A percentile compares a stretch with the other conserved stretches of the same genome.
Evolutionary conservation across 2,329 filamentous ascomycete genomes (phyloP).

Genomic region (Zasmidium cellare): DNA sequence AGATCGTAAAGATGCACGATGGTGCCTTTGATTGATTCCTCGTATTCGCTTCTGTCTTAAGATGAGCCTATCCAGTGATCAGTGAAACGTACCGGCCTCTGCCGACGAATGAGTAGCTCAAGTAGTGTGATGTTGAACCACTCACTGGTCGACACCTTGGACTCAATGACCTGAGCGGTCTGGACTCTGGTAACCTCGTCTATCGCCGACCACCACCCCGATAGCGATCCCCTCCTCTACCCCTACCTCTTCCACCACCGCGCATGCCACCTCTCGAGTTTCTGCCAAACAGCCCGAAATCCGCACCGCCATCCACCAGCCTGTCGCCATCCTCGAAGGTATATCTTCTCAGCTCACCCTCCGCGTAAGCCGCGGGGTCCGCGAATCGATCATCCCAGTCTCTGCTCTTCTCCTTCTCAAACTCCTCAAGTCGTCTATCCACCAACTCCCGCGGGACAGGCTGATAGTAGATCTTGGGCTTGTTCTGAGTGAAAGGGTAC

Average conservation of each 20-base stretch:
- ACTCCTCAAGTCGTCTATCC: constrained; percentile 62
- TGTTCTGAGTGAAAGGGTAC: constrained; percentile 60
- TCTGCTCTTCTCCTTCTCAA: constrained; percentile 48
- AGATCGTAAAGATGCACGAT: too few species aligned
- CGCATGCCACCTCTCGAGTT: constrained; percentile 17
- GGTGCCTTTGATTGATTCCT: too few species aligned
- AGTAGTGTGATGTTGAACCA: too few species aligned
- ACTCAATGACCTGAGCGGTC: too few species aligned
- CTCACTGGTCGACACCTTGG: too few species aligned
- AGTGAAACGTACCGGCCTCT: too few species aligned
- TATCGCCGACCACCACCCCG: constrained; percentile 10
- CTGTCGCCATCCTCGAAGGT: constrained; percentile 46
- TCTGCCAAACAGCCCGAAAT: constrained; percentile 34
- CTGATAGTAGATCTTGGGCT: constrained; percentile 65
- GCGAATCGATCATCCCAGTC: constrained; percentile 40
- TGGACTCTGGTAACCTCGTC: not conserved
- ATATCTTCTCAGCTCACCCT: constrained; percentile 42
- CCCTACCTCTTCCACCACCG: constrained; percentile 19
- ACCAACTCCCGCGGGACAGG: constrained; percentile 67
- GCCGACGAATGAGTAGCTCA: too few species aligned
- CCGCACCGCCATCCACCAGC: constrained; percentile 43
- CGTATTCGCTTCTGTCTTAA: too few species aligned
- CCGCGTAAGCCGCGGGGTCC: constrained; percentile 26
- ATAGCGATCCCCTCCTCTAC: constrained; percentile 22
- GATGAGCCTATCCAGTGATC: too few species aligned